These are phyloP conservation scores for Naumovozyma castellii DNA, from an alignment of 805 yeast genomes.

Conservation along the genomic window DNA sequence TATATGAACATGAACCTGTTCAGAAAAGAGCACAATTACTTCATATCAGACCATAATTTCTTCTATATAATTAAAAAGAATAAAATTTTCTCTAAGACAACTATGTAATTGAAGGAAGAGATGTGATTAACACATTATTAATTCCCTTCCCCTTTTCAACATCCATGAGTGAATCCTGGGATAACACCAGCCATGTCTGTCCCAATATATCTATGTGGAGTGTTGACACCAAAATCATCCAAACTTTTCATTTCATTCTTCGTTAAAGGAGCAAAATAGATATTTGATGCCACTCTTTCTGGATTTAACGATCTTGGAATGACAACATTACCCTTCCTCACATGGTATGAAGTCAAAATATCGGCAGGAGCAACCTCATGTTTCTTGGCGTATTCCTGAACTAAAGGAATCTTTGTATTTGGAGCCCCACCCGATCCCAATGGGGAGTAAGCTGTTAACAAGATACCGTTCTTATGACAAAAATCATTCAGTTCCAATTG, in stretches of 20 bases:
- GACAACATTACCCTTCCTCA: conserved; percentile 49
- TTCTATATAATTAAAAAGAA: too few relatives aligned
- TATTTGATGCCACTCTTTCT: conserved; percentile 44
- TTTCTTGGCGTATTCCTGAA: conserved; percentile 46
- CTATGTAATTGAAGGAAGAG: too few relatives aligned
- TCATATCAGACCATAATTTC: too few relatives aligned
- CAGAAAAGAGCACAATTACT: too few relatives aligned
- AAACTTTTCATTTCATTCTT: conserved; percentile 35
- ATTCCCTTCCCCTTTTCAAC: too few relatives aligned
- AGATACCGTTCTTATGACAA: conserved; percentile 43
- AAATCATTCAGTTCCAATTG: conserved; percentile 48
- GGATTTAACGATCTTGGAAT: conserved; percentile 65
- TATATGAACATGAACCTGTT: too few relatives aligned
- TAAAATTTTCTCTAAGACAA: too few relatives aligned
- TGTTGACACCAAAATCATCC: conserved; percentile 24
- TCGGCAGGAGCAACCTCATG: conserved; percentile 45
- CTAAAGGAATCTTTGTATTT: conserved; percentile 41
- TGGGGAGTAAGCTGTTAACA: conserved; percentile 51
- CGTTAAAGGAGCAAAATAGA: conserved; percentile 33
- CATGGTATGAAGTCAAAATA: conserved; percentile 54
- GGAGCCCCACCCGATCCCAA: conserved; percentile 62
- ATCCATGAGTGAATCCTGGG: conserved; percentile 25
- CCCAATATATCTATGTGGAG: conserved; percentile 29
- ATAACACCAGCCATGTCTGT: conserved; percentile 19
- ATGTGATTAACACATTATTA: too few relatives aligned